Percentiles rank a stretch among this genome's conserved stretches.
Evolutionary conservation across 2,329 filamentous ascomycete genomes (phyloP).

Genomic region (Pyrenophora tritici-repentis): DNA sequence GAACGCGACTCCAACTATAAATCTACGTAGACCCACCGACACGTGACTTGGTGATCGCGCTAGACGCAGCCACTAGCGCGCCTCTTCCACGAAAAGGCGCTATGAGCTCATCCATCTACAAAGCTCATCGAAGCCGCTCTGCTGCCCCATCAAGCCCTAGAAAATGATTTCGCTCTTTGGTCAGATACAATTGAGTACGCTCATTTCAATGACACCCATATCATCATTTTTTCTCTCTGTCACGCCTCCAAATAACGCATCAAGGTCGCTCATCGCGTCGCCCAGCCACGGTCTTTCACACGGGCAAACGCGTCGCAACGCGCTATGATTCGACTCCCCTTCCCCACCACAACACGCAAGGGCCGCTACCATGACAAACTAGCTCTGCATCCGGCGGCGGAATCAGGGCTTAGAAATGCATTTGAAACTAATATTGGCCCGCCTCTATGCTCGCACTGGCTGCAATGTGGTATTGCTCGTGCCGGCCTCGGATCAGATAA

Average conservation of each 20-base stretch:
- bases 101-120: conserved; percentile 36
- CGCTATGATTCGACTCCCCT: conserved; percentile 35
- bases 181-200: background rate
- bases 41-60: conserved; percentile 30
- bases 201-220: conserved; percentile 25
- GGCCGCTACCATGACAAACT: conserved; percentile 29
- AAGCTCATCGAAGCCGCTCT: conserved; percentile 10
- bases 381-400: conserved; percentile 33
- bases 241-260: conserved; percentile 5
- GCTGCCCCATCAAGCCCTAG: background rate
- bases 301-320: conserved; percentile 38
- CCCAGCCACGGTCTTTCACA: conserved; percentile 35
- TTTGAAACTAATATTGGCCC: conserved; percentile 15
- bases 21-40: conserved; percentile 19
- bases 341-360: conserved; percentile 40
- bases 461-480: conserved; percentile 18
- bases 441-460: conserved; percentile 19
- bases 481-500: conserved; percentile 34
- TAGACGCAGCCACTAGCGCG: conserved; percentile 20
- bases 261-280: conserved; percentile 18
- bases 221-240: background rate
- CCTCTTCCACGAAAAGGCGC: conserved; percentile 25
- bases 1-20: conserved; percentile 31
- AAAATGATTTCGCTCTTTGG: background rate
- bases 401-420: conserved; percentile 40